Evolutionary conservation across 306 rosid genomes (phyloP), one percentile per base, ranked within the genome.

Genomic region (Lathyrus sativus): DNA sequence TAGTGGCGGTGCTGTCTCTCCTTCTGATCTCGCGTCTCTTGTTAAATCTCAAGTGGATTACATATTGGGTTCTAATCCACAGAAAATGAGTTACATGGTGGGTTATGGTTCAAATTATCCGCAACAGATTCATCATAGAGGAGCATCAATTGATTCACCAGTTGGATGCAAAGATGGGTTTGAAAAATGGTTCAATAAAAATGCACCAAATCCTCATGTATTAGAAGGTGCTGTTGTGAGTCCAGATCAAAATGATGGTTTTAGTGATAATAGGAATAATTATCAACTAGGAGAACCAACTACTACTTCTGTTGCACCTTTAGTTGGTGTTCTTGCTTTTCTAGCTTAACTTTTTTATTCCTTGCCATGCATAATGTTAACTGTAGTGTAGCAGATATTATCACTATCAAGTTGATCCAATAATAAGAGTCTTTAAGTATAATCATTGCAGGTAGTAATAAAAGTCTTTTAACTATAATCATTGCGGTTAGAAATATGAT

Each of bases 61-160:
- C 55, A 79, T 86, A 12, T 62, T 88, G 78, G 95, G 95, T 46
- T 67, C 81, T 1, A 91, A 91, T 64, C 92, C 90, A 0, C 56
- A 4, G n/a, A 8, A 18, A 0, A 70, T 78, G 71, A 88, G 95
- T 68, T 88, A 84, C 89, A 86, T 90, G 97, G 84, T 87, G 5
- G 97, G 95, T 1, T 79, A 73, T 0, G 92, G 89, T 2, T 6
- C 85, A 44, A 84, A 68, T 0, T 88, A 70, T 49, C 90, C 88
- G 0, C 49, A 72, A 1, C 74, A 81, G 4, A 35, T 78, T 57
- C 95, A 86, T 72, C 97, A 88, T 18, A 90, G 95, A 76, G 95
- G 63, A 74, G 86, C 89, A 8, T 90, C 97, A 15, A 88, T 85
- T 44, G 68, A 31, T 0, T 3, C 68, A 2, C 74, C 74, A 6